Evolutionary conservation across 2,329 filamentous ascomycete species (phyloP).

Genomic region (Samsoniella hepiali): DNA sequence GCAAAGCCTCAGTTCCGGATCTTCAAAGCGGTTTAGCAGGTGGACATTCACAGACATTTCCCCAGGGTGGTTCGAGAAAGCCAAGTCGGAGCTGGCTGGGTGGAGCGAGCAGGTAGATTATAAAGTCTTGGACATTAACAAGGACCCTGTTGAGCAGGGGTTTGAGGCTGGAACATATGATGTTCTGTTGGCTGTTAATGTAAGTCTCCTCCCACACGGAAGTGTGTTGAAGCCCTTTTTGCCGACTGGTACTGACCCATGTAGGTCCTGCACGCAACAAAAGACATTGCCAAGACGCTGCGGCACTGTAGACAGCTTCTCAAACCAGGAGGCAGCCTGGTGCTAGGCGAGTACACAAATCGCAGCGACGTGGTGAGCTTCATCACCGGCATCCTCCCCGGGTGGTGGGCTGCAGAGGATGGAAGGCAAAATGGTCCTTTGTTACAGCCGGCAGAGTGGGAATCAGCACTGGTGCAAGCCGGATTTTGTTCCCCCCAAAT

Average conservation of each 20-base stretch:
- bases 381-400: not conserved
- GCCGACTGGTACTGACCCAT: no score
- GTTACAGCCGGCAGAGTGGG: not conserved
- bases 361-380: not conserved
- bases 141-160: constrained; percentile 28
- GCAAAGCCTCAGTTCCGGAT: no score
- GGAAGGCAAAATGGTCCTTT: not conserved
- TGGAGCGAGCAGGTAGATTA: constrained; percentile 25
- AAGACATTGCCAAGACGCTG: not conserved
- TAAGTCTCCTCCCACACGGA: no score
- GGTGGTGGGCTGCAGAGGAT: not conserved
- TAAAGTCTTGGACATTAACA: constrained; percentile 31
- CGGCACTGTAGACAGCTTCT: not conserved
- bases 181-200: constrained; percentile 31
- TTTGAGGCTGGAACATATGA: constrained; percentile 29
- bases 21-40: no score
- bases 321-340: not conserved
- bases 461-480: not conserved
- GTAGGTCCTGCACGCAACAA: not conserved
- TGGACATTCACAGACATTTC: constrained; percentile 31
- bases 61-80: constrained; percentile 28
- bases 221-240: no score
- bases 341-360: not conserved
- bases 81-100: constrained; percentile 23
- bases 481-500: not conserved